Percentiles rank a stretch among this genome's conserved stretches.
These are phyloP conservation scores for Gracilaria domingensis DNA, from an alignment of 23 red algal species.

Conservation along the genomic window DNA sequence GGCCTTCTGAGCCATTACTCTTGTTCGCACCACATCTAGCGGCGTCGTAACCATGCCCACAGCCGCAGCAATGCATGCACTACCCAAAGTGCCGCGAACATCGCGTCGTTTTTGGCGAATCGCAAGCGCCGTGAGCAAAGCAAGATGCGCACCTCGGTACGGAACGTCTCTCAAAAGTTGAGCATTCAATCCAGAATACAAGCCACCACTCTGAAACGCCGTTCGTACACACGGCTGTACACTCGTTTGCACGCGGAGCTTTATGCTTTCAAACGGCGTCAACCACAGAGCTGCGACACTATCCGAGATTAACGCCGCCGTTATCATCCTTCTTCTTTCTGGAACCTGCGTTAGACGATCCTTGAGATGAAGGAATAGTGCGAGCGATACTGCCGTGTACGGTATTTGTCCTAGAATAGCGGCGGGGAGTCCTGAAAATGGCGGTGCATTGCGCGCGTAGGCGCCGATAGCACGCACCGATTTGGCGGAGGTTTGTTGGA, in stretches of 20 bases:
- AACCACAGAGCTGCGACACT: slow-evolving; percentile 26
- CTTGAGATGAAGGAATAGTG: slow-evolving; percentile 1
- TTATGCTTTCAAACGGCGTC: slow-evolving; percentile 10
- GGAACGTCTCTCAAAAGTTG: slow-evolving; percentile 25
- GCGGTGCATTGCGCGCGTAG: background rate
- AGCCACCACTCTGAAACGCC: background rate
- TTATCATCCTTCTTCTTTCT: background rate
- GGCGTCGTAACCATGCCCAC: slow-evolving; percentile 19
- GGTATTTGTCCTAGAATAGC: slow-evolving; percentile 24
- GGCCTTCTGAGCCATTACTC: slow-evolving; percentile 28
- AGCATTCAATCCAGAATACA: slow-evolving; percentile 6
- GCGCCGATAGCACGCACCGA: slow-evolving; percentile 14
- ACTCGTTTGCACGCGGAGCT: slow-evolving; percentile 31
- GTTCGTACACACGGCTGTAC: background rate
- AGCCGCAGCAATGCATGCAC: slow-evolving; percentile 4
- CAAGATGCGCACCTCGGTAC: slow-evolving; percentile 9
- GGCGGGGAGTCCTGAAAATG: slow-evolving; percentile 14
- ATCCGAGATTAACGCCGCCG: slow-evolving; percentile 7
- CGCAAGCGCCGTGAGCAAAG: background rate
- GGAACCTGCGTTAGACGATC: background rate
- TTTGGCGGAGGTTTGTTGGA: slow-evolving; percentile 25
- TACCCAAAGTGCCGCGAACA: background rate
- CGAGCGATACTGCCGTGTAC: slow-evolving; percentile 11
- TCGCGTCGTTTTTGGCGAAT: background rate
- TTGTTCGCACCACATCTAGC: slow-evolving; percentile 19